Conservation (phyloP, 2,329 filamentous ascomycete genomes). For the Dactylellina leptospora region DNA sequence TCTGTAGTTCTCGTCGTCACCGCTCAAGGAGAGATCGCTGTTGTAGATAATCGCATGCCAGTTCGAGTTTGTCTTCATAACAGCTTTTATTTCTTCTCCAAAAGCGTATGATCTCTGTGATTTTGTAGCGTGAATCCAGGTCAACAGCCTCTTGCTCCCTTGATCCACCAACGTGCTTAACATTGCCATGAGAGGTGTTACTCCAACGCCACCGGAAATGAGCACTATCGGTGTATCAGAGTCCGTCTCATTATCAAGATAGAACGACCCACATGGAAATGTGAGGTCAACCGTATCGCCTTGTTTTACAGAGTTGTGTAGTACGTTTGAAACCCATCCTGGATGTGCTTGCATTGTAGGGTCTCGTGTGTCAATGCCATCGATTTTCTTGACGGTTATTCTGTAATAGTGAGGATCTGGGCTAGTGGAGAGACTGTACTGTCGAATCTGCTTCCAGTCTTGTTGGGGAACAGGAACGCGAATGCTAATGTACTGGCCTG, state of each 20-base stretch:
- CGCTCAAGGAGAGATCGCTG: slow-evolving; percentile 63
- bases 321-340: slow-evolving; percentile 66
- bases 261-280: slow-evolving; percentile 69
- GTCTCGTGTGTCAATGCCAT: slow-evolving; percentile 59
- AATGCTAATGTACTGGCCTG: slow-evolving; percentile 78
- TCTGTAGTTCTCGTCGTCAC: slow-evolving; percentile 68
- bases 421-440: slow-evolving; percentile 76
- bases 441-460: slow-evolving; percentile 73
- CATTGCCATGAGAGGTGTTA: slow-evolving; percentile 73
- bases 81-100: slow-evolving; percentile 63
- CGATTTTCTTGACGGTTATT: slow-evolving; percentile 76
- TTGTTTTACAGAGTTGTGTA: slow-evolving; percentile 64
- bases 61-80: slow-evolving; percentile 63
- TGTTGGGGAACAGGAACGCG: slow-evolving; percentile 70
- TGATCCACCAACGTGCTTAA: slow-evolving; percentile 66
- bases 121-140: slow-evolving; percentile 71
- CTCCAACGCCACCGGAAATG: slow-evolving; percentile 73
- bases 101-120: slow-evolving; percentile 68
- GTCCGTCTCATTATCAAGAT: slow-evolving; percentile 64
- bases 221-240: slow-evolving; percentile 69
- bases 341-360: slow-evolving; percentile 59
- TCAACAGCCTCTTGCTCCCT: slow-evolving; percentile 64
- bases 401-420: slow-evolving; percentile 69
- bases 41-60: slow-evolving; percentile 69
- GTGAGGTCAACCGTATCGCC: slow-evolving; percentile 68